Evolutionary conservation across 176 grass and related monocot genomes (phyloP), one percentile per base, ranked within the genome.

Genomic region (Aegilops umbellulata): DNA sequence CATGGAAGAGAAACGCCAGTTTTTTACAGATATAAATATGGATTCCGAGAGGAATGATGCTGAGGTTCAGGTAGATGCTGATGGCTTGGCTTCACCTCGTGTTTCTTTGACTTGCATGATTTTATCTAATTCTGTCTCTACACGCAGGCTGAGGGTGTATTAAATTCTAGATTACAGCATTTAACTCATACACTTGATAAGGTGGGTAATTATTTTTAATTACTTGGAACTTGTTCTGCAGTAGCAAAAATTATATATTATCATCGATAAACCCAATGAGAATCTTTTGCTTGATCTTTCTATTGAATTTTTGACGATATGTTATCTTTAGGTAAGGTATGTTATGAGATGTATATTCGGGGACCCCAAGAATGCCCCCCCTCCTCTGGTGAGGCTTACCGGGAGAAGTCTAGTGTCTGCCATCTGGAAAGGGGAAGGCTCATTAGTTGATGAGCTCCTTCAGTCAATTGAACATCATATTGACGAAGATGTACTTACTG

Each of bases 101-200:
- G 76, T 31, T 22, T 29, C 79, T 83, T 46, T 82, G 31, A 78
- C 82, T 89, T 82, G 36, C 14, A 23, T 71, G 53, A 25, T 70
- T 53, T 70, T 17, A 51, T 66, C 11, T 49, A 71, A 58, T 87
- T 88, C 73, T 88, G 25, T 82, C 57, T 19, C 35, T 60, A 44
- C 17, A 82, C 61, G 65, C 78, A 99, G 94, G 97, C 97, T 57
- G 94, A 99, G 83, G 97, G 97, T 65, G 94, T 99, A 41, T 89
- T 92, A 84, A 99, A 99, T 83, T 89, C 94, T 74, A 94, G 97
- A 86, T 90, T 99, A 84, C 97, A 99, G 88, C 94, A 95, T 86
- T 85, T 99, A 53, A 89, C 89, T 26, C 92, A 96, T 76, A 99
- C 97, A 71, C 97, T 99, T 68, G 92, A 99, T 84, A 99, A 99